Base-by-base conservation (phyloP, 1,284 basidiomycete genomes). In the Chalciporus piperatoides region DNA sequence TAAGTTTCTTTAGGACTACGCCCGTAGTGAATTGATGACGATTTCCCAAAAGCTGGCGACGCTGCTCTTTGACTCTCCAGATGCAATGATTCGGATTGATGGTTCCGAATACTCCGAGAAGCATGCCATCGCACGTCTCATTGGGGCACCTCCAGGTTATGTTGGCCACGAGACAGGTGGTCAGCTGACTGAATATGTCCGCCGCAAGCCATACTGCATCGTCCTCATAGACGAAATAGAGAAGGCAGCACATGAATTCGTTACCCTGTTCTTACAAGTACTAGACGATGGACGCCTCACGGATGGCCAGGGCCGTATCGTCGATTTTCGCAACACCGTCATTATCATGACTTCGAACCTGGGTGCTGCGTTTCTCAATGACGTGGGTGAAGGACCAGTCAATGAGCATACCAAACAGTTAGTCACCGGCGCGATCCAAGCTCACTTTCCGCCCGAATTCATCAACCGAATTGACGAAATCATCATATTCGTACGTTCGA, bases 291-390 rank as follows among this genome's bases (percentile, higher is more conserved):
- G 95, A n/a, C 83, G 85, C 44, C 75, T 97, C 56, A 97, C 93
- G 14, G 95, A 97, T 59, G 86, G 88, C 8, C 88, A 91, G 68
- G 89, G 89, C 19, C 80, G 86, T 51, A 72, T 87, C 21, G 81
- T 91, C 36, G 79, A 82, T 67, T 89, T 92, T 75, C 75, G 83
- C 56, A 96, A 92, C 64, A 90, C 91, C 1, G 90, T 96, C 61
- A 92, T 97, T 64, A 90, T 95, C 67, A 86, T 97, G 78, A 97
- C 94, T 3, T 93, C 90, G 47, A 98, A 98, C 67, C 78, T 97
- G 27, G 92, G 92, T 40, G 86, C 86, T 2, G 74, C 75, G 17
- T 87, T 81, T 69, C 79, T 93, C 35, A 83, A 91, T 50, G 89
- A 91, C 52, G 81, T 89, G 74, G 78, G 79, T 2, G 83, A 86